phyloP scores from a whole-genome alignment of 2,329 filamentous ascomycete genomes.

The Gremmenia infestans region DNA sequence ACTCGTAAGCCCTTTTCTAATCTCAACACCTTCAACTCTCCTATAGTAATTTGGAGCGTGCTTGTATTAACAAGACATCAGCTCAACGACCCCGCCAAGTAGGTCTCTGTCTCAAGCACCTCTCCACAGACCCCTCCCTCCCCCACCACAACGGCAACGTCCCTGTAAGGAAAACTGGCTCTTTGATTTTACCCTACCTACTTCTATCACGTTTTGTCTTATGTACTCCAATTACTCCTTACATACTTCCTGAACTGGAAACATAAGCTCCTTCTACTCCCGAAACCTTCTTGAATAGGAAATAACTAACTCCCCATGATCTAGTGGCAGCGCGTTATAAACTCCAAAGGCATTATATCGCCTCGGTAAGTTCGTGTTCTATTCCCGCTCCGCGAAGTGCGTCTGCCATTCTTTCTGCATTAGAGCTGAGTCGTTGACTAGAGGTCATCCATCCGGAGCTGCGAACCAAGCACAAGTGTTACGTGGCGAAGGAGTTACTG shows the following conservation, averaged over 20 bases:
- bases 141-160: slow-evolving; percentile 73
- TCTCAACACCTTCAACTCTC: not conserved
- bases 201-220: no score
- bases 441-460: slow-evolving; percentile 31
- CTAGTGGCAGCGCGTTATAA: slow-evolving; percentile 96
- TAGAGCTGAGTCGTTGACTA: slow-evolving; percentile 5
- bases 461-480: slow-evolving; percentile 33
- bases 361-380: slow-evolving; percentile 54
- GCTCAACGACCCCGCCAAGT: slow-evolving; percentile 77
- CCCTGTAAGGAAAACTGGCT: no score
- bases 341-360: slow-evolving; percentile 79
- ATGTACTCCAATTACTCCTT: no score
- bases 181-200: no score
- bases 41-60: not conserved
- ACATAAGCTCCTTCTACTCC: no score
- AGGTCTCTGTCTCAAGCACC: slow-evolving; percentile 82
- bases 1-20: slow-evolving; percentile 51
- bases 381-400: not conserved
- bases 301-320: no score
- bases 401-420: not conserved
- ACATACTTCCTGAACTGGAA: no score
- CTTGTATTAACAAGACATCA: slow-evolving; percentile 29
- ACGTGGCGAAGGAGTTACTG: slow-evolving; percentile 33
- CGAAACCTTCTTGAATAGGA: no score
- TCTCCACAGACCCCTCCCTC: slow-evolving; percentile 49